Evolutionary conservation across 192 early-diverging fungal species (phyloP), one percentile per base, ranked within the genome.

Genomic region (Coemansia guatemalensis): DNA sequence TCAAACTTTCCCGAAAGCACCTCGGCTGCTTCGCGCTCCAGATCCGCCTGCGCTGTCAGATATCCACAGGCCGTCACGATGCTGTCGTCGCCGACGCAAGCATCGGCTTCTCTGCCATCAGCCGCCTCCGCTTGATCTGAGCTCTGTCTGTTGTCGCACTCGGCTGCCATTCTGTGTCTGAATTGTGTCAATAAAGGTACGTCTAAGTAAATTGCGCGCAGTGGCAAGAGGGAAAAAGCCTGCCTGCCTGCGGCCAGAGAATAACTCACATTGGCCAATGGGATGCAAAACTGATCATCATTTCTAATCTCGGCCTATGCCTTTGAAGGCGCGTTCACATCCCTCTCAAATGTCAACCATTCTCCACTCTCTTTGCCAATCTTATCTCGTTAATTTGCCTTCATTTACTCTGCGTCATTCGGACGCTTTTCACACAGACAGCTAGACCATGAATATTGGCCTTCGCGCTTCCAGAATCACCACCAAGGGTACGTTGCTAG

Each of bases 1-100:
- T 92, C 89, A 67, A 90, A 88, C 32, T 85, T 87, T 39, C 87
- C 87, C 9, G 90, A 83, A 25, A 90, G 74, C 8, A 86, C 72
- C 63, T 81, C 73, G 14, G 78, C 73, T 1, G 78, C 78, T 50
- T 81, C 73, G 53, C 73, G 78, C 44, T 81, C 78, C 24, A 81
- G 63, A 30, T 71, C 69, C 18, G 78, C 78, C 67, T 81, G 73
- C 24, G 56, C 50, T 4, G 32, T 50, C 8, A 81, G 65, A 41
- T 66, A 81, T 24, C 70, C 56, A 39, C 33, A 59, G 3, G 73
- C 78, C 0, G 78, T 81, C 23, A 81, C 64, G 8, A 80, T 68
- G 4, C 35, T 22, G 14, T 57, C 60, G 9, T 50, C 53, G 32
- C 60, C 29, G 39, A 4, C 20, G 49, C 49, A 50, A 50, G 11